Conservation (phyloP, 768 basidiomycete genomes). For the Mycena filopes region DNA sequence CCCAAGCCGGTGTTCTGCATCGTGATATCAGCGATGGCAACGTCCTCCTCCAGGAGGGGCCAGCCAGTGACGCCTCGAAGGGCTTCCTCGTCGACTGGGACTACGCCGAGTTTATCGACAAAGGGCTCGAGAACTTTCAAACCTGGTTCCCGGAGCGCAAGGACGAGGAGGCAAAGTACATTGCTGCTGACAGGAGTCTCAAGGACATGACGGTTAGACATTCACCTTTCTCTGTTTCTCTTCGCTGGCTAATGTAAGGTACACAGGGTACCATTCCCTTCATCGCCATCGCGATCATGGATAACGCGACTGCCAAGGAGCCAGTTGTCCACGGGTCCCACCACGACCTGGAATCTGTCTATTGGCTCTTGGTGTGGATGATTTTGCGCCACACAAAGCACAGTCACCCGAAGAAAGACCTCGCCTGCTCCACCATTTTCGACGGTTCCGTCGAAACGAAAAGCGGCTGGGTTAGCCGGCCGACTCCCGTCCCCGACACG, state of each 20-base stretch:
- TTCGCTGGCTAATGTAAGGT: neutral
- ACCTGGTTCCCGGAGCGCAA: neutral
- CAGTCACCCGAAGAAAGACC: too few relatives aligned
- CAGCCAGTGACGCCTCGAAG: neutral
- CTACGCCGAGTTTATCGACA: slow-evolving; percentile 23
- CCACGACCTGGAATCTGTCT: slow-evolving; percentile 22
- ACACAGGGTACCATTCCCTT: neutral
- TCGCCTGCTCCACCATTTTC: too few relatives aligned
- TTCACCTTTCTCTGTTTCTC: neutral
- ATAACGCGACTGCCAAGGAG: too few relatives aligned
- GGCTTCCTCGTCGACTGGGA: slow-evolving; percentile 27
- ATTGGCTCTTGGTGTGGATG: slow-evolving; percentile 20
- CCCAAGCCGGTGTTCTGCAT: slow-evolving; percentile 17
- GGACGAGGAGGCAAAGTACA: neutral
- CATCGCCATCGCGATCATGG: neutral
- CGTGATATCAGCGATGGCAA: slow-evolving; percentile 27
- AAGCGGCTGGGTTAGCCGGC: too few relatives aligned
- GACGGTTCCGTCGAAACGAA: too few relatives aligned
- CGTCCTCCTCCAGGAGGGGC: slow-evolving; percentile 9
- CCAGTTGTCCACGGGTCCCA: slow-evolving; percentile 9
- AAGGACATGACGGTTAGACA: slow-evolving; percentile 21
- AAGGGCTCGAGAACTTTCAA: slow-evolving; percentile 2
- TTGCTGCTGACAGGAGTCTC: slow-evolving; percentile 12
- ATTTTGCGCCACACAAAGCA: slow-evolving; percentile 13
- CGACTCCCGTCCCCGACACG: too few relatives aligned